phyloP scores from a whole-genome alignment of 2,329 filamentous ascomycete genomes.

The Cercospora beticola region DNA sequence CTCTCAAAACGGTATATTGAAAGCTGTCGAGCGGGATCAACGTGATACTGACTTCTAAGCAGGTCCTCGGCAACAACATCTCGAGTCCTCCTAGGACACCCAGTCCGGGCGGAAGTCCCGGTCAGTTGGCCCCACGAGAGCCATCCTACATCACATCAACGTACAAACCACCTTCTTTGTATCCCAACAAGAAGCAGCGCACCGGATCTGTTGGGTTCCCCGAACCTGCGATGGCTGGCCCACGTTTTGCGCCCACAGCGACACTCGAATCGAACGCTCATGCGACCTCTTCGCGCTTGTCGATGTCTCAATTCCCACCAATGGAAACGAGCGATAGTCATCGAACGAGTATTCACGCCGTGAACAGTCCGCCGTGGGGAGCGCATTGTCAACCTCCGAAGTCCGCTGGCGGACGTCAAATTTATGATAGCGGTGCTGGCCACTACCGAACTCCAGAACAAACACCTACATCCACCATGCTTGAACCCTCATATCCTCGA shows the following conservation, averaged over 20 bases:
- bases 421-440: constrained; percentile 17
- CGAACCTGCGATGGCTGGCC: constrained; percentile 9
- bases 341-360: constrained; percentile 12
- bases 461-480: constrained; percentile 23
- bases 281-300: constrained; percentile 11
- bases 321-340: constrained; percentile 19
- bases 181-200: constrained; percentile 39
- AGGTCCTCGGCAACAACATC: constrained; percentile 36
- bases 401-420: constrained; percentile 4
- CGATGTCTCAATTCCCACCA: constrained; percentile 23
- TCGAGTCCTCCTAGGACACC: constrained; percentile 36
- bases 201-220: constrained; percentile 23
- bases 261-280: constrained; percentile 18
- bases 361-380: constrained; percentile 22
- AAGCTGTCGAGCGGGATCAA: background rate
- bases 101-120: constrained; percentile 24
- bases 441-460: constrained; percentile 28
- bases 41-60: background rate
- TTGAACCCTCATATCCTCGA: constrained; percentile 25
- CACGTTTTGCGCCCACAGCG: constrained; percentile 19
- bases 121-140: constrained; percentile 36
- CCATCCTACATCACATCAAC: constrained; percentile 34
- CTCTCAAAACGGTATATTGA: constrained; percentile 36
- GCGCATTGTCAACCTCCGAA: constrained; percentile 17
- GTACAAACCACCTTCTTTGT: constrained; percentile 38